Base-by-base conservation (phyloP, 345 rosid genomes). In the Pelargonium nanum region DNA sequence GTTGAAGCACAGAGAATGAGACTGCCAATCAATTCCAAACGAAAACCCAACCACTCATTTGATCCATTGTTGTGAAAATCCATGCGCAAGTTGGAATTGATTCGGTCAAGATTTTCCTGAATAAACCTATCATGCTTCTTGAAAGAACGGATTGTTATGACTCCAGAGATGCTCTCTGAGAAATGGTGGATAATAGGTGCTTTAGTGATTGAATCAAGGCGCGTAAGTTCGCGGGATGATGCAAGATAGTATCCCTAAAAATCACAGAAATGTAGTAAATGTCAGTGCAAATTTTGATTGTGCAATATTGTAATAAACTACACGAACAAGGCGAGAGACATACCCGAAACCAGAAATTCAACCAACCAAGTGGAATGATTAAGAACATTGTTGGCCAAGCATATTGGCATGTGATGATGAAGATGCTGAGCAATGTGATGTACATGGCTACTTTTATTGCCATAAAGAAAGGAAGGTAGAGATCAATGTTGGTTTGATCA, bases 111-210 rank as follows among this genome's bases (percentile, higher is more conserved):
- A 68, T 92, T 92, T 75, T 85, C 98, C 61, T 74, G 83, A 63
- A 64, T 68, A 64, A 92, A 92, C 56, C 28, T 45, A 2, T 62
- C 79, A 57, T 80, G 80, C 77, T 81, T 88, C 65, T 76, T 45
- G 74, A 89, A 92, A 53, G 96, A 65, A 32, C 96, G 77, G 55
- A 92, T 77, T 55, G 95, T 92, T 91, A 78, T 81, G 56, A 92
- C 91, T 24, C 98, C 98, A 0, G 89, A 83, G 30, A 92, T 85
- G 72, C 95, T 92, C 62, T 92, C 96, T 0, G 98, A 92, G 82
- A 92, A 92, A 65, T 92, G 95, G 74, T 92, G 95, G 69, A 92
- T 88, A 44, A 92, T 77, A 1, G 98, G 96, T 9, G 98, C 98
- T 72, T 88, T 92, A 0, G 98, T 89, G 70, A 92, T 92, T 0